Percentiles rank a stretch among this genome's conserved stretches.
Conservation (phyloP, 2,329 filamentous ascomycete species). For the Talaromyces marneffei region DNA sequence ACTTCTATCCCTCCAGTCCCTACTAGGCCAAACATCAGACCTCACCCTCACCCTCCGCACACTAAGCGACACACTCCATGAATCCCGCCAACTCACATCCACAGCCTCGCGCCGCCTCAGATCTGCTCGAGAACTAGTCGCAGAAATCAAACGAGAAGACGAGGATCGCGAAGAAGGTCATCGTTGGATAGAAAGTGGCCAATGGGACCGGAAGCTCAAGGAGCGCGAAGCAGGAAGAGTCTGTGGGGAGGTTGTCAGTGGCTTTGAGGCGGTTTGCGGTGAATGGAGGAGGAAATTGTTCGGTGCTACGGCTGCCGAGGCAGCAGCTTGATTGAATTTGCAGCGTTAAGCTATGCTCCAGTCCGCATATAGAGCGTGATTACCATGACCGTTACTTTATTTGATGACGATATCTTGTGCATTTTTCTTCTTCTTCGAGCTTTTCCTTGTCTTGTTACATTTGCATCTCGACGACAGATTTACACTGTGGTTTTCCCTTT, state of each 20-base stretch:
- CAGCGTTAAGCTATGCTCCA: background rate
- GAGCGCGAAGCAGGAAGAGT: slow-evolving; percentile 76
- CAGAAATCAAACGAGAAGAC: slow-evolving; percentile 76
- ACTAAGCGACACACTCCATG: slow-evolving; percentile 85
- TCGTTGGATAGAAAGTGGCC: slow-evolving; percentile 70
- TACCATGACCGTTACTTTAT: slow-evolving; percentile 1
- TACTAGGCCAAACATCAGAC: slow-evolving; percentile 66
- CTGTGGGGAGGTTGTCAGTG: slow-evolving; percentile 81
- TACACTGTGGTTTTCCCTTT: background rate
- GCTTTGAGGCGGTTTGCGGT: slow-evolving; percentile 87
- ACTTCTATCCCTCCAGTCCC: slow-evolving; percentile 60
- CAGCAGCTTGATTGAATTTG: slow-evolving; percentile 21
- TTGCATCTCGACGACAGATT: background rate
- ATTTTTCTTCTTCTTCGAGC: background rate
- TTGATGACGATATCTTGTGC: background rate
- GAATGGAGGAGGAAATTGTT: slow-evolving; percentile 73
- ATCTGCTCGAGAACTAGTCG: slow-evolving; percentile 76
- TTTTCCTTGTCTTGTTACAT: background rate
- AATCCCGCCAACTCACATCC: slow-evolving; percentile 82
- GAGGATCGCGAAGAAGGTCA: slow-evolving; percentile 78
- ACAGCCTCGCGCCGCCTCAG: slow-evolving; percentile 74
- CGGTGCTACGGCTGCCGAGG: slow-evolving; percentile 30
- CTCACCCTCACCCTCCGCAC: slow-evolving; percentile 75
- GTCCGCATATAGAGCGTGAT: background rate
- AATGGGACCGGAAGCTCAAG: slow-evolving; percentile 72